Evolutionary conservation across 257 asterid genomes (phyloP), one percentile per base, ranked within the genome.

Genomic region (Eucommia ulmoides): DNA sequence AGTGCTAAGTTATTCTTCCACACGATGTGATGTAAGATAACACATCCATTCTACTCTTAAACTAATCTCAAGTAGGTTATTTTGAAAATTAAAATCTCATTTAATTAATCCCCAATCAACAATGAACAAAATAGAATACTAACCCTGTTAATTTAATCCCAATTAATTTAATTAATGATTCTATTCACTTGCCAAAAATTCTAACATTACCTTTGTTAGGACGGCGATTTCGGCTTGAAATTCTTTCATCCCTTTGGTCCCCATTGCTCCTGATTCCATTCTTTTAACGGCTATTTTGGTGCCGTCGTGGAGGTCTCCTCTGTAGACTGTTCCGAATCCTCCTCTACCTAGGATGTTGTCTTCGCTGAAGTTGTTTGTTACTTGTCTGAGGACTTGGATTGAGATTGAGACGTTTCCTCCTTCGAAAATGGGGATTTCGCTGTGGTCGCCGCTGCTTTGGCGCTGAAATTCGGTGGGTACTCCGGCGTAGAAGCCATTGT

Each of bases 201-300:
- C n/a, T n/a, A n/a, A n/a, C n/a, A n/a, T n/a, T n/a, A n/a, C 96
- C 70, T 89, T 89, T 17, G 98, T 80, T 24, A 89, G 96, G 19
- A 89, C 96, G 3, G 80, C 94, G 2, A 89, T 85, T 62, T 89
- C 96, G 4, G 98, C 84, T 65, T 82, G 96, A 65, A 89, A 89
- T 69, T 89, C 98, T 0, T 69, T 82, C 91, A 85, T 68, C 15
- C 98, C 98, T 70, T 85, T 89, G 1, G 83, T 77, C 8, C 98
- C 93, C 91, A 89, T 76, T 5, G 76, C 69, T 14, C 85, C 88
- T 2, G 96, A 74, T 61, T 85, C 94, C 98, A 89, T 89, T 62
- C 96, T 80, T 75, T 89, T 89, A 52, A 89, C 96, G 3, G 98
- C 98, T 29, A 89, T 85, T 41, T 76, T 76, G 20, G 96, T 89